Conservation (phyloP, 176 grass and related monocot genomes). For the Microstegium vimineum region DNA sequence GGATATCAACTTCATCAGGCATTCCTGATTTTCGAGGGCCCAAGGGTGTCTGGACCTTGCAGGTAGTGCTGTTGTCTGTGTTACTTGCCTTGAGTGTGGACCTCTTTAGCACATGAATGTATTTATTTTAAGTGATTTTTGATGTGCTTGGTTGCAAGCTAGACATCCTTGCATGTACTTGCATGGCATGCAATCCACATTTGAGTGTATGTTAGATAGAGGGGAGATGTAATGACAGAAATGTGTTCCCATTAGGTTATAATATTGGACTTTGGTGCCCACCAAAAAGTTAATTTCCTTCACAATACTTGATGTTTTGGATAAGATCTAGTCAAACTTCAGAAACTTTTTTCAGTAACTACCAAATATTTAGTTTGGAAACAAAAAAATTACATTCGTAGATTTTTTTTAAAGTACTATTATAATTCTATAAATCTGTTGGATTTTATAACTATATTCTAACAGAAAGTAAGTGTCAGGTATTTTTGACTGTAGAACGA, state of each 20-base stretch:
- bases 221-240: neutral
- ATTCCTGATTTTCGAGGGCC: conserved; percentile 98
- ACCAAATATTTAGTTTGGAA: neutral
- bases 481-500: neutral
- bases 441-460: neutral
- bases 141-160: neutral
- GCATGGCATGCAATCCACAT: neutral
- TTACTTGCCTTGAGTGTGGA: neutral
- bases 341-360: neutral
- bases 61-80: conserved; percentile 45
- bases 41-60: conserved; percentile 96
- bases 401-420: neutral
- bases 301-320: neutral
- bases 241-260: neutral
- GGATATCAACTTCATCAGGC: conserved; percentile 95
- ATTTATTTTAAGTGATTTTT: neutral
- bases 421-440: neutral
- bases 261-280: neutral
- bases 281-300: neutral
- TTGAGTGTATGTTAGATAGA: conserved; percentile 3
- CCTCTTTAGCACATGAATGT: neutral
- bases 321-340: neutral
- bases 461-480: neutral
- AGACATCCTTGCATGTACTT: neutral
- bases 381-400: neutral